A percentile compares a stretch with the other conserved stretches of the same genome.
These are phyloP conservation scores for Penicillium expansum DNA, from an alignment of 2,329 filamentous ascomycete genomes.

Conservation along the genomic window DNA sequence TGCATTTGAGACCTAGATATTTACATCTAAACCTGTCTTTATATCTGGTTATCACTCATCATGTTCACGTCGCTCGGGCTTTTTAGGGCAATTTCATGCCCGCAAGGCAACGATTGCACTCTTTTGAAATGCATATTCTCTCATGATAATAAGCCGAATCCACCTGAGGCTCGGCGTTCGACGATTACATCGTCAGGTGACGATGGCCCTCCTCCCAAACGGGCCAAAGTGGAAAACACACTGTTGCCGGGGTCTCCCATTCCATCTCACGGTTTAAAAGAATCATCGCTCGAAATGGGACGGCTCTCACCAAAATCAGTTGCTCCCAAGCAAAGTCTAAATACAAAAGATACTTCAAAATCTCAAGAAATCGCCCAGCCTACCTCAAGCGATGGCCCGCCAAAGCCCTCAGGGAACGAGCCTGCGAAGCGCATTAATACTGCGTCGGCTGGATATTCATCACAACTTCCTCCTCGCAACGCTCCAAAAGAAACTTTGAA, in stretches of 20 bases:
- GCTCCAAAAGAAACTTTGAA: slow-evolving; percentile 44
- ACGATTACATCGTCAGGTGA: slow-evolving; percentile 19
- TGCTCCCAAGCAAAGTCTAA: slow-evolving; percentile 4
- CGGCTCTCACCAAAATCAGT: background rate
- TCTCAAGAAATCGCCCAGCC: slow-evolving; percentile 32
- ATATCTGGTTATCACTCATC: slow-evolving; percentile 5
- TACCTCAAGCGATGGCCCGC: slow-evolving; percentile 12
- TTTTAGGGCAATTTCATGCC: slow-evolving; percentile 55
- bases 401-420: background rate
- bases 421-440: background rate
- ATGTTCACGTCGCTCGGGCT: slow-evolving; percentile 59
- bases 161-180: background rate
- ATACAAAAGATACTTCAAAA: slow-evolving; percentile 11
- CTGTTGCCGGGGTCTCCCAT: background rate
- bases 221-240: slow-evolving; percentile 20
- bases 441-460: background rate
- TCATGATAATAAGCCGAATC: slow-evolving; percentile 39
- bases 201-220: slow-evolving; percentile 31
- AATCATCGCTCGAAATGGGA: slow-evolving; percentile 2
- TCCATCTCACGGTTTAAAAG: background rate
- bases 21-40: background rate
- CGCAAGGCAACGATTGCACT: slow-evolving; percentile 49
- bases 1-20: background rate
- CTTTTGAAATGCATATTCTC: slow-evolving; percentile 59
- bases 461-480: slow-evolving; percentile 28